Base-by-base conservation (phyloP, 768 basidiomycete genomes). In the Russula foetens region DNA sequence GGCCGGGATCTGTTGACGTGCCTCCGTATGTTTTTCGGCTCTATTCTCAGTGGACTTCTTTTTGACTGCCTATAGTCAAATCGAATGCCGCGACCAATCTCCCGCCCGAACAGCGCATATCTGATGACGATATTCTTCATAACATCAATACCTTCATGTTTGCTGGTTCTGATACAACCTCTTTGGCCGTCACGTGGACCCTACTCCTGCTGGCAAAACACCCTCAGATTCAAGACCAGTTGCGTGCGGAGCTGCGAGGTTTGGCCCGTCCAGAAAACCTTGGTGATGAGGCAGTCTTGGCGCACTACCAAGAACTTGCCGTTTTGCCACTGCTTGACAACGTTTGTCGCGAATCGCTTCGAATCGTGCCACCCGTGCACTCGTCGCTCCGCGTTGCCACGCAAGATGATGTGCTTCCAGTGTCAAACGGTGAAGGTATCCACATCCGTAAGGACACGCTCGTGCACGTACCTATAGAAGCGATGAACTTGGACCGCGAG, bases 61-160 rank as follows among this genome's bases (percentile, higher is more conserved):
- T 50, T 56, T 61, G 19, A 29, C 41, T 52, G 14, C 17, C 8
- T 51, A 19, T 62, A 96, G 94, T 96, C 53, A 89, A 88, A 72
- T 88, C 92, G 2, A 96, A 95, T 70, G 68, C 83, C 60, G 83
- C 90, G 2, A 80, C 76, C 0, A 88, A 92, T 61, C 74, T 90
- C 17, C 78, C 84, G 33, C 75, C 76, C 0, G 84, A 87, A 51
- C 83, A 87, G 63, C 81, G 85, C 38, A 84, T 96, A 65, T 88
- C 92, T 0, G 94, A 97, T 68, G 84, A 88, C 31, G 94, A 96
- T 67, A 85, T 95, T 53, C 77, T 93, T 12, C 77, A 90, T 68
- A 92, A 85, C 60, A 85, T 95, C 71, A 91, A 89, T 66, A 93
- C 92, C 0, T 89, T 95, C 71, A 84, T 93, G 79, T 92, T 93